Evolutionary conservation across 768 basidiomycete genomes (phyloP).

Genomic region (Chalciporus chontae): DNA sequence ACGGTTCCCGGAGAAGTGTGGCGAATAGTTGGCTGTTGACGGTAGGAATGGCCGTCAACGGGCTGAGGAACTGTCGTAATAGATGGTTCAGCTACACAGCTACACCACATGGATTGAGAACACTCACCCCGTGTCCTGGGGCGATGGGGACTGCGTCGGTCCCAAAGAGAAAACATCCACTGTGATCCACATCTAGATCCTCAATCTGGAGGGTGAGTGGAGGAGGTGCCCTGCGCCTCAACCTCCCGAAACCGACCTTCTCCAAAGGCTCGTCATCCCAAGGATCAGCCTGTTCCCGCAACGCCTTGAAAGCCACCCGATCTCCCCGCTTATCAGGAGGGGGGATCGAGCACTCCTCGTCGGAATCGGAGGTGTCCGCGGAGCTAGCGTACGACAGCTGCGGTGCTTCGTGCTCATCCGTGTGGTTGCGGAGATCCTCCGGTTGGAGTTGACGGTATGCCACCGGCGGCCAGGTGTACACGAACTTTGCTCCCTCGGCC

Average conservation of each 20-base stretch:
- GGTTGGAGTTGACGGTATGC: background rate
- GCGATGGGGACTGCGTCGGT: background rate
- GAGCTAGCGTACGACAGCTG: slow-evolving; percentile 13
- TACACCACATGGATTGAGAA: background rate
- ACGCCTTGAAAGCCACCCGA: background rate
- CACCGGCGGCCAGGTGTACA: slow-evolving; percentile 28
- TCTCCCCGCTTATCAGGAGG: background rate
- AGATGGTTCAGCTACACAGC: background rate
- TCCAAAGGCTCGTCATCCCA: background rate
- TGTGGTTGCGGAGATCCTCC: background rate
- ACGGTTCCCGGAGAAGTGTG: background rate
- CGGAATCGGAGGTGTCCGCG: slow-evolving; percentile 6
- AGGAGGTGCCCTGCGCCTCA: slow-evolving; percentile 5
- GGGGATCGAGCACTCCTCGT: slow-evolving; percentile 2
- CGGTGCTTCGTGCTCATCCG: slow-evolving; percentile 5
- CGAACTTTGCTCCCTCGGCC: slow-evolving; percentile 3
- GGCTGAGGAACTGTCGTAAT: slow-evolving; percentile 5
- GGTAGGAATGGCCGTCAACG: slow-evolving; percentile 1
- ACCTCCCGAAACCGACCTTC: slow-evolving; percentile 6
- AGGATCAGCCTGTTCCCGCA: background rate
- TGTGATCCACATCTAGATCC: background rate
- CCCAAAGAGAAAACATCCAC: background rate
- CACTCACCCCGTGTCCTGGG: slow-evolving; percentile 6
- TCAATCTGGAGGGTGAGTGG: background rate
- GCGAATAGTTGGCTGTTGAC: slow-evolving; percentile 13